Evolutionary conservation across 1,284 basidiomycete genomes (phyloP).

Genomic region (Porphyrellus sp.): DNA sequence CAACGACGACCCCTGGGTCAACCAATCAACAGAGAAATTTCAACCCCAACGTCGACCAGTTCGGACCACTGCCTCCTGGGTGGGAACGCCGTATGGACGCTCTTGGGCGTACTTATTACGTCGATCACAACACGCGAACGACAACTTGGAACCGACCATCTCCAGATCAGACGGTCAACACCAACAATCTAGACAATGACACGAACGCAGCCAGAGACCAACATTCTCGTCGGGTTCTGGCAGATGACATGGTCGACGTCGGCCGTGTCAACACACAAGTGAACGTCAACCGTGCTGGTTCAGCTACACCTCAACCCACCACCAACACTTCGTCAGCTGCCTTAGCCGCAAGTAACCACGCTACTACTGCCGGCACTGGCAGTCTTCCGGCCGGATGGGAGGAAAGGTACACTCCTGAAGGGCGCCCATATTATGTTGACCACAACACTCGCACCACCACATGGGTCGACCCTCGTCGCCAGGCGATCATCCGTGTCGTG

Average conservation of each 20-base stretch:
- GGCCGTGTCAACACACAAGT: constrained; percentile 36
- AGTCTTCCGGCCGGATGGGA: constrained; percentile 92
- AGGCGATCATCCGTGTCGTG: constrained; percentile 88
- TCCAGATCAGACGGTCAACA: constrained; percentile 52
- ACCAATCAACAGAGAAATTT: constrained; percentile 65
- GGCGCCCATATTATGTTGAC: constrained; percentile 91
- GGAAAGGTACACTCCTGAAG: constrained; percentile 92
- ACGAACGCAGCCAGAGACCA: constrained; percentile 74
- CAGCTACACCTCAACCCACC: constrained; percentile 34
- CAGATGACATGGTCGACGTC: constrained; percentile 76
- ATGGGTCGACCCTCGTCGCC: constrained; percentile 92
- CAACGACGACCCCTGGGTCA: constrained; percentile 32
- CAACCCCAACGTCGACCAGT: constrained; percentile 83
- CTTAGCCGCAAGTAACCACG: constrained; percentile 49
- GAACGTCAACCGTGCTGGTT: constrained; percentile 34
- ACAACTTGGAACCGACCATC: constrained; percentile 89
- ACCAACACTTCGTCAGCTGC: constrained; percentile 36
- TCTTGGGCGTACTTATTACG: constrained; percentile 87
- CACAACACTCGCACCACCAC: constrained; percentile 94
- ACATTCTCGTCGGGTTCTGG: constrained; percentile 73
- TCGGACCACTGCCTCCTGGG: constrained; percentile 76
- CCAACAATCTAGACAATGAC: constrained; percentile 52
- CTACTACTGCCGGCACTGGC: constrained; percentile 77
- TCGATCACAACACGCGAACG: constrained; percentile 89
- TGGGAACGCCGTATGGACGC: constrained; percentile 95